These are phyloP conservation scores for Aquilaria yunnanensis DNA, from an alignment of 345 rosid genomes.

Conservation along the genomic window DNA sequence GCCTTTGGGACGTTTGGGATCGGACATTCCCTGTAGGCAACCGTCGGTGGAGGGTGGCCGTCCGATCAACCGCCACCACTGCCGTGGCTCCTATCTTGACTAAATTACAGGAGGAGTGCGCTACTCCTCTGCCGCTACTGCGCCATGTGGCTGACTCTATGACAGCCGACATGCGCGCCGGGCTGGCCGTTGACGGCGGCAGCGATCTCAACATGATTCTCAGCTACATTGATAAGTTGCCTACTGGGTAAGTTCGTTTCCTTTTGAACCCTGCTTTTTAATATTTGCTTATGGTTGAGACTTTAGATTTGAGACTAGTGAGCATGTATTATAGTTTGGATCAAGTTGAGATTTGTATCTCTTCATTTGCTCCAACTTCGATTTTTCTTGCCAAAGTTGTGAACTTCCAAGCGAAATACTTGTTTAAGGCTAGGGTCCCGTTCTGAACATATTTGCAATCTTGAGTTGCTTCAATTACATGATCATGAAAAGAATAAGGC, in stretches of 20 bases:
- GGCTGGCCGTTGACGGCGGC: conserved; percentile 62
- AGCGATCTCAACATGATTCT: conserved; percentile 82
- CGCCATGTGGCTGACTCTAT: conserved; percentile 67
- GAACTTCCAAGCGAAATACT: not conserved
- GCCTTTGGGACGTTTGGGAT: conserved; percentile 35
- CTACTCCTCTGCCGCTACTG: conserved; percentile 52
- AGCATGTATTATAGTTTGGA: no score
- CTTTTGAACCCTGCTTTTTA: not conserved
- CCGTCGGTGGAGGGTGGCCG: conserved; percentile 28
- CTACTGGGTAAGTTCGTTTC: conserved; percentile 50
- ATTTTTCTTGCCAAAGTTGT: no score
- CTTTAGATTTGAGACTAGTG: not conserved
- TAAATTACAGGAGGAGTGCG: conserved; percentile 59
- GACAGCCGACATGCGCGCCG: conserved; percentile 64
- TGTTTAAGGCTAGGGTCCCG: not conserved
- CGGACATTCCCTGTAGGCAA: conserved; percentile 24
- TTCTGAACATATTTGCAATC: not conserved
- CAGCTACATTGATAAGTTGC: conserved; percentile 67
- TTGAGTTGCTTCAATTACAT: not conserved
- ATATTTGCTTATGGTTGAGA: not conserved
- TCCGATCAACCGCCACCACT: conserved; percentile 37
- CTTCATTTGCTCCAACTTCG: no score
- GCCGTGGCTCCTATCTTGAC: conserved; percentile 50
- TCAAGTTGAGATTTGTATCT: no score
- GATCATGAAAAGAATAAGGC: no score